Evolutionary conservation across 352 stramenopile genomes (phyloP).

Genomic region (Pythium oligandrum): DNA sequence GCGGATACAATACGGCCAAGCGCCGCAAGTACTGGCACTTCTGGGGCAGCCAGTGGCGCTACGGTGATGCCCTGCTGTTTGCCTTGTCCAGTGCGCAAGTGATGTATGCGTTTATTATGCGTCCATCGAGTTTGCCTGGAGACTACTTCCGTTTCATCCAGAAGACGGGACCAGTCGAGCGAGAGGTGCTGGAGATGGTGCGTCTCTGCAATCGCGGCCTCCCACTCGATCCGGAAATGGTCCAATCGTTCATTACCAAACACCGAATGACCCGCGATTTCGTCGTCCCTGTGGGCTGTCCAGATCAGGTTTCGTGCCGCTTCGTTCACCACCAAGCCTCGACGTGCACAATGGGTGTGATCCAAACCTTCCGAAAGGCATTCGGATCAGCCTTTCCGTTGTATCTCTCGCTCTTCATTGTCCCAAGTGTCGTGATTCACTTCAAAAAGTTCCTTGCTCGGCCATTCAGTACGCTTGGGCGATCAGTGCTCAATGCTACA

Average conservation of each 20-base stretch:
- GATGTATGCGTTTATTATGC: slow-evolving; percentile 87
- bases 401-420: slow-evolving; percentile 84
- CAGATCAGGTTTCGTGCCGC: slow-evolving; percentile 46
- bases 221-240: slow-evolving; percentile 30
- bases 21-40: slow-evolving; percentile 79
- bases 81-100: slow-evolving; percentile 70
- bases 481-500: slow-evolving; percentile 57
- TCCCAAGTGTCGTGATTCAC: slow-evolving; percentile 74
- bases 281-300: slow-evolving; percentile 17
- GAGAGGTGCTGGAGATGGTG: slow-evolving; percentile 61
- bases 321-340: slow-evolving; percentile 52
- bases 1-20: slow-evolving; percentile 84
- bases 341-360: slow-evolving; percentile 39
- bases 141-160: slow-evolving; percentile 86
- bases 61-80: slow-evolving; percentile 79
- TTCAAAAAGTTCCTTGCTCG: slow-evolving; percentile 74
- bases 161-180: slow-evolving; percentile 56
- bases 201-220: slow-evolving; percentile 50
- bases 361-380: slow-evolving; percentile 50
- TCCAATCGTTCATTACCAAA: slow-evolving; percentile 36
- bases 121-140: slow-evolving; percentile 53
- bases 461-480: slow-evolving; percentile 45
- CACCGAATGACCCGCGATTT: slow-evolving; percentile 30
- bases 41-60: slow-evolving; percentile 81
- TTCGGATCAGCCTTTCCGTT: slow-evolving; percentile 71